A percentile compares a stretch with the other conserved stretches of the same genome.
Conservation (phyloP, 75 land plant genomes). For the Selaginella moellendorffii region DNA sequence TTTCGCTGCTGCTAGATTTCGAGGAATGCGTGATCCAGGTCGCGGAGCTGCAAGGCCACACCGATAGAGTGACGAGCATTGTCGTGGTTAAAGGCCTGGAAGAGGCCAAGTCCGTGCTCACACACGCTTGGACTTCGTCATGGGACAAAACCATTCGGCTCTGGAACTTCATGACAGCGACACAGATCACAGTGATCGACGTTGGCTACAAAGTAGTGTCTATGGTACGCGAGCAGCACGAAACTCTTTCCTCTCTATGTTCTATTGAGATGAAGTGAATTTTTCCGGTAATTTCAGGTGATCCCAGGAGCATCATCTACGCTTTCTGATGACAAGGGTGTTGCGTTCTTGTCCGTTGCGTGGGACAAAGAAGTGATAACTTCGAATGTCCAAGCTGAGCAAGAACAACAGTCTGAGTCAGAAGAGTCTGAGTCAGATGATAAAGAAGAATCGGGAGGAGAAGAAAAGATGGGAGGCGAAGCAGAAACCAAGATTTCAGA, state of each 20-base stretch:
- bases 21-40: too few relatives aligned
- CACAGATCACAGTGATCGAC: slow-evolving; percentile 40
- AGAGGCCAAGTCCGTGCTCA: slow-evolving; percentile 19
- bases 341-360: slow-evolving; percentile 11
- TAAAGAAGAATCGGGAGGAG: too few relatives aligned
- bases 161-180: slow-evolving; percentile 61
- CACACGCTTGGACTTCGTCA: slow-evolving; percentile 77
- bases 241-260: background rate
- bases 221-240: slow-evolving; percentile 39
- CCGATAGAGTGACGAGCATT: slow-evolving; percentile 51
- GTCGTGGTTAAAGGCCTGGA: slow-evolving; percentile 34
- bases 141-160: slow-evolving; percentile 63
- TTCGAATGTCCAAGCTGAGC: background rate
- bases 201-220: slow-evolving; percentile 45
- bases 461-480: too few relatives aligned
- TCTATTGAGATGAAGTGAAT: background rate
- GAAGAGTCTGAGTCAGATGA: too few relatives aligned
- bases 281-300: background rate
- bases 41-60: slow-evolving; percentile 57
- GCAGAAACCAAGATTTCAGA: background rate
- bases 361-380: slow-evolving; percentile 7
- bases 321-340: slow-evolving; percentile 2
- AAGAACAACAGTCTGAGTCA: too few relatives aligned
- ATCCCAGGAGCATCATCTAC: slow-evolving; percentile 11
- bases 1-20: background rate